Evolutionary conservation across 1,284 basidiomycete species (phyloP).

Genomic region (Moniliophthora roreri): DNA sequence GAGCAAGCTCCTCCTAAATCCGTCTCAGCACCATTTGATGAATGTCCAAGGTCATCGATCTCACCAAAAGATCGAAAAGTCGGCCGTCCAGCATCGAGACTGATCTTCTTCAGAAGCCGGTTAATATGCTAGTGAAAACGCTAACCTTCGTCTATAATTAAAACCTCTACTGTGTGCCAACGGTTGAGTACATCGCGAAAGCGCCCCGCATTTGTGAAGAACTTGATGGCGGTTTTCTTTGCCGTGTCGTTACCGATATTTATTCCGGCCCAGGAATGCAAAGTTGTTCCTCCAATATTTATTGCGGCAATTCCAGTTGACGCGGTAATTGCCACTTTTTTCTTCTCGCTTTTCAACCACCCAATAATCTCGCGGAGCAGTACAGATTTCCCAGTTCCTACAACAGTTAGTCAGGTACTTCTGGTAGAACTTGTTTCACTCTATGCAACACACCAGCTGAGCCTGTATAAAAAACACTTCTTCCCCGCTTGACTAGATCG

Average conservation of each 20-base stretch:
- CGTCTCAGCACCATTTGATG: not conserved
- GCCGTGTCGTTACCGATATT: slow-evolving; percentile 73
- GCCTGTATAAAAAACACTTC: slow-evolving; percentile 75
- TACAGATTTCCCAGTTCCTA: slow-evolving; percentile 93
- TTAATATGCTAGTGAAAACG: slow-evolving; percentile 3
- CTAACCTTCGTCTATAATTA: slow-evolving; percentile 91
- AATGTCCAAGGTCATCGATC: slow-evolving; percentile 9
- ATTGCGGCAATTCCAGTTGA: slow-evolving; percentile 91
- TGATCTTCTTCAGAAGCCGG: slow-evolving; percentile 25
- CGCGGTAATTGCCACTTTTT: slow-evolving; percentile 82
- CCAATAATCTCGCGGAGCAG: slow-evolving; percentile 85
- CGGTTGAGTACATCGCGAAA: slow-evolving; percentile 67
- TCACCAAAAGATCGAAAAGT: slow-evolving; percentile 81
- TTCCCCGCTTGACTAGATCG: slow-evolving; percentile 29
- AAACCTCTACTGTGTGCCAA: slow-evolving; percentile 75
- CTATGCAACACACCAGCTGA: slow-evolving; percentile 65
- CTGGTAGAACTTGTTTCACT: not conserved
- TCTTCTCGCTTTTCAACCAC: slow-evolving; percentile 45
- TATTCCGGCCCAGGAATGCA: slow-evolving; percentile 90
- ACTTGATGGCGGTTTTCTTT: slow-evolving; percentile 57
- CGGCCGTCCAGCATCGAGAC: slow-evolving; percentile 93
- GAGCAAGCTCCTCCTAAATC: slow-evolving; percentile 53
- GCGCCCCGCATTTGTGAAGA: slow-evolving; percentile 43
- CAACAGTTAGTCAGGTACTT: not conserved
- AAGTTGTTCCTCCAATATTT: slow-evolving; percentile 86